phyloP scores from a whole-genome alignment of 257 asterid genomes.

The Paulownia fortunei region DNA sequence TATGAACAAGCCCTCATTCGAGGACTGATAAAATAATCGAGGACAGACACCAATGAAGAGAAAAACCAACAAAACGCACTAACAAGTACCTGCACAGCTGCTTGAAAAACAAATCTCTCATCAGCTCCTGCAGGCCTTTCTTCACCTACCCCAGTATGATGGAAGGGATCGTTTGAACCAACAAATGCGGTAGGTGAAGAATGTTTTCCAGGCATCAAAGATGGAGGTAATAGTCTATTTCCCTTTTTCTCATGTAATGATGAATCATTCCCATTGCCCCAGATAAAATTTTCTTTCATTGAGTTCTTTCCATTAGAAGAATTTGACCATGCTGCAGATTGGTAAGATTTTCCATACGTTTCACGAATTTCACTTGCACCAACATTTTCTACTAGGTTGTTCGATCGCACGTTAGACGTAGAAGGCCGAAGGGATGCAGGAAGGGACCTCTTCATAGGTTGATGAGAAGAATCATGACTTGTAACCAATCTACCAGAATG shows the following conservation, averaged over 20 bases:
- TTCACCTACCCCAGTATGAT: slow-evolving; percentile 65
- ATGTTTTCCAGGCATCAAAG: slow-evolving; percentile 55
- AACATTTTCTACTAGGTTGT: slow-evolving; percentile 51
- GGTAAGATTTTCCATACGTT: slow-evolving; percentile 43
- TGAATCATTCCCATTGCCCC: slow-evolving; percentile 42
- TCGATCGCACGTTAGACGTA: slow-evolving; percentile 39
- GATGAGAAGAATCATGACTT: slow-evolving; percentile 45
- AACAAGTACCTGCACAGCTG: slow-evolving; percentile 89
- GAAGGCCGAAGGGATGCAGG: slow-evolving; percentile 56
- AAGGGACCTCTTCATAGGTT: slow-evolving; percentile 53
- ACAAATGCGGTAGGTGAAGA: slow-evolving; percentile 46
- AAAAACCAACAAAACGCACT: slow-evolving; percentile 23
- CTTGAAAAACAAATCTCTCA: slow-evolving; percentile 88
- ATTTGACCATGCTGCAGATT: slow-evolving; percentile 48
- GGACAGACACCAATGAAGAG: slow-evolving; percentile 16
- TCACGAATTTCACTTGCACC: slow-evolving; percentile 60
- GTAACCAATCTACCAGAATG: slow-evolving; percentile 30
- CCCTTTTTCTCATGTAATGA: slow-evolving; percentile 54
- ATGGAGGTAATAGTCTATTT: slow-evolving; percentile 64
- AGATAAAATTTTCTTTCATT: slow-evolving; percentile 35
- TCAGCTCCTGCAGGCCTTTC: slow-evolving; percentile 79
- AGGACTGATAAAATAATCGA: not conserved
- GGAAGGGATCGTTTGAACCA: slow-evolving; percentile 54
- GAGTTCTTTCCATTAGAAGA: slow-evolving; percentile 46
- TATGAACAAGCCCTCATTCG: not conserved